Evolutionary conservation across 306 rosid species (phyloP), one percentile per base, ranked within the genome.

Genomic region (Dryas drummondii): DNA sequence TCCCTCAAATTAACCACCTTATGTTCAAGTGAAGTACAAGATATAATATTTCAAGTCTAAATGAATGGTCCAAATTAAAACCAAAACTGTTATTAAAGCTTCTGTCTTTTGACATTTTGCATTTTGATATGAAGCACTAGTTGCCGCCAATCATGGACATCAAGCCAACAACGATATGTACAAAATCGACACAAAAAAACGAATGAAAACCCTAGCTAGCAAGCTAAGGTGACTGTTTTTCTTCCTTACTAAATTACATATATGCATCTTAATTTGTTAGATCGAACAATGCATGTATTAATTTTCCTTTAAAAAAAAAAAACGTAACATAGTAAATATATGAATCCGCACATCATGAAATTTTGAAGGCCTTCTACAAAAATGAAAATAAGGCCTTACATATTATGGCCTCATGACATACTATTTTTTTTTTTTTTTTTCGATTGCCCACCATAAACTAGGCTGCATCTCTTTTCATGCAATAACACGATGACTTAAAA

Each of bases 51-150:
- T 46, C 16, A 16, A 27, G 72, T 58, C 64, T 32, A 47, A 71
- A 54, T 53, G 67, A 44, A 32, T 32, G 37, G 37, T 32, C 37
- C 37, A 32, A 32, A 32, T 60, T 83, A 54, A 64, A 68, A 73
- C 63, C 70, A 75, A 82, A 72, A 76, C 80, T 62, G 74, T 73
- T 48, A 80, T 32, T 32, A 32, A 83, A 76, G 84, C 60, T 66
- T 51, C 44, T 68, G 6, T 68, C 85, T 80, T 80, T 80, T 72
- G 76, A 79, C 82, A 80, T 66, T 80, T 72, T n/a, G 78, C 78
- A 49, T 76, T 55, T 80, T n/a, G 71, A 60, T 78, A 57, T 63
- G 14, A 74, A 65, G 77, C 32, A 59, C 73, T 71, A 22, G 22
- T 22, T 22, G 22, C 22, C 83, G 71, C 72, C 75, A 74, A 74